Conservation (phyloP, 2,329 filamentous ascomycete species). For the Gremmenia infestans region DNA sequence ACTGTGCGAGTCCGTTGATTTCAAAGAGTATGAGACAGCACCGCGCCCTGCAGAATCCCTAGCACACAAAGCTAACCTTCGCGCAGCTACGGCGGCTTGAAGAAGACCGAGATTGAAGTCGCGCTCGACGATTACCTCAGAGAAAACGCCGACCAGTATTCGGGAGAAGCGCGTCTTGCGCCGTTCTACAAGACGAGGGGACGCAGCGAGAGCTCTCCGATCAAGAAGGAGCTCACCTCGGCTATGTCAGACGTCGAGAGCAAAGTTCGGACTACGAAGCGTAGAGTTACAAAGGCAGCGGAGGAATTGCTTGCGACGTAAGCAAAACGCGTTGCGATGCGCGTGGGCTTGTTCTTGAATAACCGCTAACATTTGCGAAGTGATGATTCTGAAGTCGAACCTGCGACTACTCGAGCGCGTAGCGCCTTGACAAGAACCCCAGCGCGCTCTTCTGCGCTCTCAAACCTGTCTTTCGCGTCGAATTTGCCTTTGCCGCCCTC, state of each 20-base stretch:
- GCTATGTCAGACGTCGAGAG: constrained; percentile 32
- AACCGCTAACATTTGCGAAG: constrained; percentile 21
- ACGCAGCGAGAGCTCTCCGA: constrained; percentile 57
- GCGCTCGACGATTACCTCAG: constrained; percentile 69
- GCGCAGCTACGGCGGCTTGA: constrained; percentile 60
- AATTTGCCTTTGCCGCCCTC: constrained; percentile 74
- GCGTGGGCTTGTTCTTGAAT: constrained; percentile 11
- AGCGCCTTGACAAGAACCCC: constrained; percentile 30
- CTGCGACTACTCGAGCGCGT: constrained; percentile 23
- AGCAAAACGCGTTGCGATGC: constrained; percentile 19
- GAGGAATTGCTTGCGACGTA: constrained; percentile 35
- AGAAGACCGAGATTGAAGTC: constrained; percentile 75
- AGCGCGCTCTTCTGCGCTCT: constrained; percentile 21
- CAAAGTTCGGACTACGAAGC: constrained; percentile 42
- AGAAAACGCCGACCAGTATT: constrained; percentile 61
- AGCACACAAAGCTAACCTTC: constrained; percentile 15
- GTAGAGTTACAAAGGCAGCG: constrained; percentile 39
- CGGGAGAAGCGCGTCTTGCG: constrained; percentile 57
- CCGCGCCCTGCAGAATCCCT: constrained; percentile 5
- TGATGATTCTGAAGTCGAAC: constrained; percentile 31
- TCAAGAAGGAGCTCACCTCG: constrained; percentile 50
- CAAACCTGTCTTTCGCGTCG: constrained; percentile 35
- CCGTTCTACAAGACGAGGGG: constrained; percentile 64
- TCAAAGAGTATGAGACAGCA: constrained; percentile 61
- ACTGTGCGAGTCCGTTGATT: constrained; percentile 64